These are phyloP conservation scores for Rhazya stricta DNA, from an alignment of 257 asterid genomes.

Conservation along the genomic window DNA sequence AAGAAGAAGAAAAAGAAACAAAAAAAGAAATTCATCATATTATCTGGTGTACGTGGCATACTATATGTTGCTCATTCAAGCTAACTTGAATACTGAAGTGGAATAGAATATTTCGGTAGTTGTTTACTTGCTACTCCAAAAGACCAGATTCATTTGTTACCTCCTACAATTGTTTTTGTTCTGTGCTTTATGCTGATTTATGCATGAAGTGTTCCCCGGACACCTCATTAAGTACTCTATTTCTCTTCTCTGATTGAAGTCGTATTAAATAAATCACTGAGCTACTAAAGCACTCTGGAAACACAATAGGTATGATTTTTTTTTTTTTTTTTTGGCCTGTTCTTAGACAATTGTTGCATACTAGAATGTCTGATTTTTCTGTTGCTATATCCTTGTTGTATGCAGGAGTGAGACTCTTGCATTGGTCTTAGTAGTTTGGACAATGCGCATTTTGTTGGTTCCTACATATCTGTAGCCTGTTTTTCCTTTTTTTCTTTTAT, in stretches of 20 bases:
- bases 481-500: not conserved
- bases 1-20: too few species aligned
- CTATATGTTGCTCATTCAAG: not conserved
- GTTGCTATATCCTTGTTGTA: not conserved
- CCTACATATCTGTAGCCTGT: not conserved
- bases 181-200: not conserved
- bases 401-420: not conserved
- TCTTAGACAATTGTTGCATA: too few species aligned
- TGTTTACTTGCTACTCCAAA: not conserved
- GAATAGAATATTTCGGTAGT: not conserved
- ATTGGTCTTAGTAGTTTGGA: not conserved
- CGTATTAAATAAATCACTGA: not conserved
- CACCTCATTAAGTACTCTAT: not conserved
- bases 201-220: not conserved
- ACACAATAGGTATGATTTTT: too few species aligned
- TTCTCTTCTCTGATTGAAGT: not conserved
- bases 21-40: not conserved
- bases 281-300: not conserved
- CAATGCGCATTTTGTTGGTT: conserved; percentile 1
- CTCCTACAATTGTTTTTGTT: not conserved
- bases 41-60: not conserved
- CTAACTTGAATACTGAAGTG: not conserved
- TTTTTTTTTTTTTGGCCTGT: too few species aligned
- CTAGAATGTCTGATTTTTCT: not conserved
- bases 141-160: not conserved